Percentiles rank a stretch among this genome's conserved stretches.
These are phyloP conservation scores for Verticillium nubilum DNA, from an alignment of 2,329 filamentous ascomycete genomes.

Conservation along the genomic window DNA sequence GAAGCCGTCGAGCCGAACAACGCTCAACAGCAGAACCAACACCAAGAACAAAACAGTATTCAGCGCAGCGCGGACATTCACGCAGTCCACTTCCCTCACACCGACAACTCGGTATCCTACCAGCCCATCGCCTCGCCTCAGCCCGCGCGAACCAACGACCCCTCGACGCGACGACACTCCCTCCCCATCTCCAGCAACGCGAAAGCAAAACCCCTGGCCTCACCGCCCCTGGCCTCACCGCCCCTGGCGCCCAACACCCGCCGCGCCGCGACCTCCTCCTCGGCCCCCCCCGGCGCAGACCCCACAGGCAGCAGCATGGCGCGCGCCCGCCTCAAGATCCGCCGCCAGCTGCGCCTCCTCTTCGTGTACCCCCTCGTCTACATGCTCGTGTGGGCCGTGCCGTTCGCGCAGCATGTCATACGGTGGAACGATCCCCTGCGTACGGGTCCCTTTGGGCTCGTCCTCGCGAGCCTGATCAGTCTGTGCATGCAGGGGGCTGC, in stretches of 20 bases:
- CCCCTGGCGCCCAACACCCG: too few relatives aligned
- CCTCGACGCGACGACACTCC: background rate
- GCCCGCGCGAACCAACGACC: background rate
- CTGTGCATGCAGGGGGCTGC: slow-evolving; percentile 61
- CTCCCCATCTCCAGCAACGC: background rate
- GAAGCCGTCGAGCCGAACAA: background rate
- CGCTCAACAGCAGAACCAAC: background rate
- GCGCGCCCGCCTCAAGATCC: slow-evolving; percentile 48
- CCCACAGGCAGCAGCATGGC: slow-evolving; percentile 17
- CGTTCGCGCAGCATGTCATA: slow-evolving; percentile 60
- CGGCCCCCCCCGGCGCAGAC: slow-evolving; percentile 6
- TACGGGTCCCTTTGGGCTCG: slow-evolving; percentile 45
- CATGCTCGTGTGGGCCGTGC: slow-evolving; percentile 65
- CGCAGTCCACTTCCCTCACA: background rate
- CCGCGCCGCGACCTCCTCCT: slow-evolving; percentile 1
- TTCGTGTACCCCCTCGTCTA: slow-evolving; percentile 76
- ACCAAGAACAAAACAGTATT: background rate
- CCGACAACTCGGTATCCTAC: background rate
- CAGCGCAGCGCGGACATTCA: background rate
- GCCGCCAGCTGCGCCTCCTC: slow-evolving; percentile 63
- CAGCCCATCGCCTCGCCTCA: background rate
- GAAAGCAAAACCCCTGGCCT: background rate
- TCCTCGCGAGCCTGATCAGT: slow-evolving; percentile 49
- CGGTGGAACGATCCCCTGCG: slow-evolving; percentile 38
- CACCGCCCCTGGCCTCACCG: background rate